These are phyloP conservation scores for Calonectria pauciramosa DNA, from an alignment of 2,329 filamentous ascomycete species.

Conservation along the genomic window DNA sequence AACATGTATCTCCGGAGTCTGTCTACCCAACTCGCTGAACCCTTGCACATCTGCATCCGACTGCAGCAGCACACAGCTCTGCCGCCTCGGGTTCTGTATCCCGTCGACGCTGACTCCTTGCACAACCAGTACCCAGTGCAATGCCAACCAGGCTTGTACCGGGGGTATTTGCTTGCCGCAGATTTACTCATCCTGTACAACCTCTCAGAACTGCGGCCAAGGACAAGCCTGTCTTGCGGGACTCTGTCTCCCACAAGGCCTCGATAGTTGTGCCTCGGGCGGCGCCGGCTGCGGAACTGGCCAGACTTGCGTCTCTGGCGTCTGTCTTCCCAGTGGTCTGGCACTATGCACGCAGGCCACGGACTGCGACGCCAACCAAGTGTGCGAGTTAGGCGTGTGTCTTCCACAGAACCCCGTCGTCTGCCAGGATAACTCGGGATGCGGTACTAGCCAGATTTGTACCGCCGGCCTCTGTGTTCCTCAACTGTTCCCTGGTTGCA, in stretches of 20 bases:
- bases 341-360: neutral
- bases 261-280: neutral
- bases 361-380: neutral
- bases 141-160: slow-evolving; percentile 4
- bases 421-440: neutral
- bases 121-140: neutral
- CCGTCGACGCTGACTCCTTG: slow-evolving; percentile 9
- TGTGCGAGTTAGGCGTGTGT: slow-evolving; percentile 18
- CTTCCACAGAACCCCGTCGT: neutral
- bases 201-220: slow-evolving; percentile 6
- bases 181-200: neutral
- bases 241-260: slow-evolving; percentile 10
- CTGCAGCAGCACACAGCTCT: slow-evolving; percentile 10
- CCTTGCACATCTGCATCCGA: neutral
- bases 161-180: slow-evolving; percentile 21
- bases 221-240: slow-evolving; percentile 15
- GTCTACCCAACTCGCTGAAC: neutral
- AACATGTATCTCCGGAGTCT: neutral
- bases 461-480: slow-evolving; percentile 16
- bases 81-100: slow-evolving; percentile 15
- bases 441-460: neutral
- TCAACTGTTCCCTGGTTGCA: slow-evolving; percentile 11
- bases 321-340: slow-evolving; percentile 13
- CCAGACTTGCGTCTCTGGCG: neutral
- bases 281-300: neutral